Evolutionary conservation across 2,329 filamentous ascomycete species (phyloP).

Genomic region (Triangularia setosa): DNA sequence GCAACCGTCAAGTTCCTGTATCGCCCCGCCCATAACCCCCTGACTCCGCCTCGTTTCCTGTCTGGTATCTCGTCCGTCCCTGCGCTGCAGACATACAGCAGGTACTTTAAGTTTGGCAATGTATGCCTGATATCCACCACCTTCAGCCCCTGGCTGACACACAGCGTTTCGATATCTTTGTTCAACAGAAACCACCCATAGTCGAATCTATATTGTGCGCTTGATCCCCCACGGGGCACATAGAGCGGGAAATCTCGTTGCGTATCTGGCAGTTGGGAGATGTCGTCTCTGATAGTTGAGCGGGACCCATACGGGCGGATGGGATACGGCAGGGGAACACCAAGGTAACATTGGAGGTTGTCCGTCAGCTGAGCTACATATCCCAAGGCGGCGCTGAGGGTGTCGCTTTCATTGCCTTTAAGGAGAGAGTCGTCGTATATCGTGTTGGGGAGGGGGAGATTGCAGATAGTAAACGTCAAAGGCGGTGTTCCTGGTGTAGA

Average conservation of each 20-base stretch:
- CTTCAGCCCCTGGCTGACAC: slow-evolving; percentile 63
- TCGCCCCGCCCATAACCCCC: slow-evolving; percentile 53
- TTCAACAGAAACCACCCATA: slow-evolving; percentile 97
- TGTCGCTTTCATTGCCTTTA: slow-evolving; percentile 53
- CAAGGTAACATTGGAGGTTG: slow-evolving; percentile 77
- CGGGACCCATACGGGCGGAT: slow-evolving; percentile 69
- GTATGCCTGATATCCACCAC: slow-evolving; percentile 90
- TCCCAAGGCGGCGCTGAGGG: slow-evolving; percentile 76
- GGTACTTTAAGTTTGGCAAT: slow-evolving; percentile 86
- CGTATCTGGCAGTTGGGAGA: slow-evolving; percentile 54
- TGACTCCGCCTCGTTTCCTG: slow-evolving; percentile 57
- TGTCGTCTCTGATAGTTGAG: slow-evolving; percentile 71
- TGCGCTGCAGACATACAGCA: slow-evolving; percentile 84
- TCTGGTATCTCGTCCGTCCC: slow-evolving; percentile 62
- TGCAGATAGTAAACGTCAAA: slow-evolving; percentile 79
- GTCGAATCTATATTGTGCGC: slow-evolving; percentile 83
- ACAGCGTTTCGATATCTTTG: slow-evolving; percentile 79
- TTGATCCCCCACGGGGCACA: slow-evolving; percentile 56
- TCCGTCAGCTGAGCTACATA: slow-evolving; percentile 72
- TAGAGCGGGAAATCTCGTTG: slow-evolving; percentile 79
- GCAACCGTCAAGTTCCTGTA: slow-evolving; percentile 32
- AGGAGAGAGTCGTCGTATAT: slow-evolving; percentile 60
- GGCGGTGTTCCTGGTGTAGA: slow-evolving; percentile 57
- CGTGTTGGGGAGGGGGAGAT: slow-evolving; percentile 74
- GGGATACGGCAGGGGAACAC: slow-evolving; percentile 75